Conservation (phyloP, 108 stramenopile genomes). For the Skeletonema tropicum region DNA sequence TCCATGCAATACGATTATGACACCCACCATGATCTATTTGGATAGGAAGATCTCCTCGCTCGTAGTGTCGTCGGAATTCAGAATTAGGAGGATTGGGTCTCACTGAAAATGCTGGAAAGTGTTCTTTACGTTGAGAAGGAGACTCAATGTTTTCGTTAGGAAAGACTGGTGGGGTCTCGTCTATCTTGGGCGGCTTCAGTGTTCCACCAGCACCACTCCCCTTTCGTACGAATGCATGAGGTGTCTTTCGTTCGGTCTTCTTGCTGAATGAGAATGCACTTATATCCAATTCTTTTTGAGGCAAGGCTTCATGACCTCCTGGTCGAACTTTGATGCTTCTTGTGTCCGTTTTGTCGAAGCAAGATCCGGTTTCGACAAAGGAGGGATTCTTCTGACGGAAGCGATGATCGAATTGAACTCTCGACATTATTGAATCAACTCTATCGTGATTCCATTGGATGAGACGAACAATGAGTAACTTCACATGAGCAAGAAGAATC, state of each 20-base stretch:
- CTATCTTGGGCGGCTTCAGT: constrained; percentile 29
- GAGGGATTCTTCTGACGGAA: constrained; percentile 27
- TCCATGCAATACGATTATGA: constrained; percentile 86
- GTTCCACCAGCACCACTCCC: constrained; percentile 75
- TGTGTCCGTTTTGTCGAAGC: constrained; percentile 56
- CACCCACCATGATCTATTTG: constrained; percentile 83
- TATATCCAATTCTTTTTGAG: constrained; percentile 59
- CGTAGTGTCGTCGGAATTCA: constrained; percentile 86
- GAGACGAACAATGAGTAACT: too few relatives aligned
- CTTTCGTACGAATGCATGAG: constrained; percentile 60
- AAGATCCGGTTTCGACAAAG: constrained; percentile 60
- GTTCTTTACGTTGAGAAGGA: constrained; percentile 20
- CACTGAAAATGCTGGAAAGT: constrained; percentile 70
- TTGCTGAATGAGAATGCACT: constrained; percentile 72
- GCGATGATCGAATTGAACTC: neutral
- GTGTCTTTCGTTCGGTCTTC: constrained; percentile 54
- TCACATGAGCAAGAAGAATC: too few relatives aligned
- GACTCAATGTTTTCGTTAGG: constrained; percentile 43
- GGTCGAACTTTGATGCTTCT: constrained; percentile 62
- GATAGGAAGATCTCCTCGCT: constrained; percentile 86
- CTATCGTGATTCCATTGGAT: too few relatives aligned
- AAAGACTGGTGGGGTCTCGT: constrained; percentile 41
- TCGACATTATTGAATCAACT: neutral
- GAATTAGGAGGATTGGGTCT: constrained; percentile 92
- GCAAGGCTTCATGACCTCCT: constrained; percentile 77